These are phyloP conservation scores for Kazachstania kunashirensis DNA, from an alignment of 805 yeast species.

Conservation along the genomic window DNA sequence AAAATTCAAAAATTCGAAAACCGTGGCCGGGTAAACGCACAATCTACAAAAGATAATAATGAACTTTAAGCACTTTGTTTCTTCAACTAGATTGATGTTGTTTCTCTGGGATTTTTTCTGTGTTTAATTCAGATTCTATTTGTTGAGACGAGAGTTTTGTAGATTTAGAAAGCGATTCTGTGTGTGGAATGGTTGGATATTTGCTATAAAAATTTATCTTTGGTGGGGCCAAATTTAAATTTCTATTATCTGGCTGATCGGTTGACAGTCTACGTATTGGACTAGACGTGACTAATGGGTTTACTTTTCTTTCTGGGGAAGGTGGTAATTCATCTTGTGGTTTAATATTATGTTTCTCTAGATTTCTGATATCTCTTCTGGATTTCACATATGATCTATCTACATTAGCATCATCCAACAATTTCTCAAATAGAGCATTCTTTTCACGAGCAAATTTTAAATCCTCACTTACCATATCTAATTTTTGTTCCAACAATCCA, in stretches of 20 bases:
- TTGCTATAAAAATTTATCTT: slow-evolving; percentile 17
- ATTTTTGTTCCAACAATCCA: slow-evolving; percentile 8
- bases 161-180: slow-evolving; percentile 18
- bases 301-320: slow-evolving; percentile 14
- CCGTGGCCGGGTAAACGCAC: too few species aligned
- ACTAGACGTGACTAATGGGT: slow-evolving; percentile 29
- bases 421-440: slow-evolving; percentile 21
- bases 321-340: slow-evolving; percentile 28
- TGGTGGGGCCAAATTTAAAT: slow-evolving; percentile 4
- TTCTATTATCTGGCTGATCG: neutral
- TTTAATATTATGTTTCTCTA: slow-evolving; percentile 23
- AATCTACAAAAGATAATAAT: too few species aligned
- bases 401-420: slow-evolving; percentile 27
- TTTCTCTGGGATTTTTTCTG: too few species aligned
- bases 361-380: slow-evolving; percentile 26
- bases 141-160: neutral
- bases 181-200: slow-evolving; percentile 27
- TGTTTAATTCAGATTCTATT: neutral
- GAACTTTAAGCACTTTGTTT: too few species aligned
- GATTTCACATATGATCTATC: slow-evolving; percentile 27
- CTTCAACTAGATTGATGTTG: too few species aligned
- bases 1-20: too few species aligned
- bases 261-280: slow-evolving; percentile 16
- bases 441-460: slow-evolving; percentile 26
- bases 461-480: slow-evolving; percentile 12